Evolutionary conservation across 2,329 filamentous ascomycete genomes (phyloP), one percentile per base, ranked within the genome.

Genomic region (Microsporum ferrugineum): DNA sequence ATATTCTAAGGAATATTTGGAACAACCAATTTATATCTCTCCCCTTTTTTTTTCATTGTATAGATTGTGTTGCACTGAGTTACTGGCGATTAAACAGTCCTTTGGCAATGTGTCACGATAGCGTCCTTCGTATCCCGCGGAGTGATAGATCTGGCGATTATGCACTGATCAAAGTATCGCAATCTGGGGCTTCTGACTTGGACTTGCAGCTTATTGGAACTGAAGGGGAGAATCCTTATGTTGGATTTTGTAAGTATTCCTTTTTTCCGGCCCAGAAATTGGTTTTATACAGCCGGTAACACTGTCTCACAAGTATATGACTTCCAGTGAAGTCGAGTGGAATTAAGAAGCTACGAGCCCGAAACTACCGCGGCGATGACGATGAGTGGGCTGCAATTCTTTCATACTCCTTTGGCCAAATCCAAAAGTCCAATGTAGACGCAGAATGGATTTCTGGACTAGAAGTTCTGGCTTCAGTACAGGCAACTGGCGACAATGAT

Each of bases 121-220:
- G 69, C 61, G 74, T 84, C 60, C 66, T 84, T 38, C 78, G 79
- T 43, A 71, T 84, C 64, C 72, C 75, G 51, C 76, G 80, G 56
- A 78, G 77, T 47, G 76, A 77, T 61, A 68, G 72, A 23, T 65
- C 67, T 14, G 67, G 68, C 23, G 68, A 69, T 10, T 75, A 72
- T 65, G 73, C 84, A 27, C 73, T 86, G 14, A 68, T 84, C 36
- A 76, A 82, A 65, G 76, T 83, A 61, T 70, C 72, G 56, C 72
- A 63, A 23, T 63, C 68, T 10, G 69, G 71, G n/a, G 65, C 69
- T 60, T 62, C 71, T 63, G 64, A 71, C 2, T 72, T 85, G 7
- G 81, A 85, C 66, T 68, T 85, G 41, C 77, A 77, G 60, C 73
- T 86, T 33, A 73, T 80, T 8, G 83, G 79, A 29, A 85, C 82